Conservation (phyloP, 2,329 filamentous ascomycete species). For the Mycosphaerelloides madeirae region DNA sequence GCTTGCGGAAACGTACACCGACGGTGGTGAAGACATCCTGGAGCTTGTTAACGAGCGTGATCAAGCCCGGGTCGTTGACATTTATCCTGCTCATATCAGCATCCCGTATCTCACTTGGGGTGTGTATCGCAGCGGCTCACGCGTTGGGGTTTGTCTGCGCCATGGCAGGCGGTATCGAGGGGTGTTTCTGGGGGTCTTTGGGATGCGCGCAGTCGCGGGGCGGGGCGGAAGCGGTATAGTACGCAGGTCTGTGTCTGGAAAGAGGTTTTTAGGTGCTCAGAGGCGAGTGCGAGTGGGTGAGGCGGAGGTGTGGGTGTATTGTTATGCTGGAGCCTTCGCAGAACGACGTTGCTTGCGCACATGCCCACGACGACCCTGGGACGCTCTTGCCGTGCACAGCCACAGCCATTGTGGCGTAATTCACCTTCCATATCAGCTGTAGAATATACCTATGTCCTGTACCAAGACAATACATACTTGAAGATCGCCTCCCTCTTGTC, state of each 20-base stretch:
- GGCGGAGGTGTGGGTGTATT: background rate
- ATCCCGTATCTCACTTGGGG: background rate
- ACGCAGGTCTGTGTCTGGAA: background rate
- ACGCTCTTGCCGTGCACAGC: background rate
- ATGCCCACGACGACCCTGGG: background rate
- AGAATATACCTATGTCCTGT: too few relatives aligned
- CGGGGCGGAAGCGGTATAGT: background rate
- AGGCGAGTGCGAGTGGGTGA: background rate
- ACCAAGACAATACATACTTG: too few relatives aligned
- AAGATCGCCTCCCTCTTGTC: too few relatives aligned
- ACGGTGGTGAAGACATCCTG: conserved; percentile 99
- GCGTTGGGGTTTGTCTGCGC: conserved; percentile 30
- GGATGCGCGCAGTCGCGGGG: background rate
- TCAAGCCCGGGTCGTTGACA: conserved; percentile 65
- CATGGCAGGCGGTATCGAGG: conserved; percentile 24
- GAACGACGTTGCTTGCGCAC: background rate
- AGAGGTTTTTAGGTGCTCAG: background rate
- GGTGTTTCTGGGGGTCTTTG: conserved; percentile 7
- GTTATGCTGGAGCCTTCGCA: conserved; percentile 4
- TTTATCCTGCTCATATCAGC: conserved; percentile 52
- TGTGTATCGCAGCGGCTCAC: conserved; percentile 16
- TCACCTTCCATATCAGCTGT: too few relatives aligned
- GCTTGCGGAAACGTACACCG: conserved; percentile 55
- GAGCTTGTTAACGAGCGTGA: conserved; percentile 92
- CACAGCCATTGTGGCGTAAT: too few relatives aligned